Percentiles rank a stretch among this genome's conserved stretches.
Evolutionary conservation across 192 early-diverging fungal species (phyloP).

Genomic region (Linnemannia exigua): DNA sequence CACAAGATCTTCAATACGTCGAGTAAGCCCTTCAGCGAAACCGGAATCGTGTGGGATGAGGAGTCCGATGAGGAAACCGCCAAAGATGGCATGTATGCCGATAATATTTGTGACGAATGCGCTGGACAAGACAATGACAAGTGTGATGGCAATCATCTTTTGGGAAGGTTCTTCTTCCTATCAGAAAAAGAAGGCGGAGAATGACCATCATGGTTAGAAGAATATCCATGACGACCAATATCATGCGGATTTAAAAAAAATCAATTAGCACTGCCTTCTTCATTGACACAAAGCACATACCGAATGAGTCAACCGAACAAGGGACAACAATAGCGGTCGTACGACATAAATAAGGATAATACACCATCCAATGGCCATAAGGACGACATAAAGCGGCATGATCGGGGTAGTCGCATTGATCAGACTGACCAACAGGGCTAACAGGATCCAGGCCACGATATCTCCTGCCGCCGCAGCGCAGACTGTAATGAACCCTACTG

Average conservation of each 20-base stretch:
- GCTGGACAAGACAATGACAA: slow-evolving; percentile 77
- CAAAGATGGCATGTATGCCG: slow-evolving; percentile 94
- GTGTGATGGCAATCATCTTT: slow-evolving; percentile 74
- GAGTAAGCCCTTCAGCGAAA: slow-evolving; percentile 85
- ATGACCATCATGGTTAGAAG: not conserved
- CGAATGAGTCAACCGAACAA: slow-evolving; percentile 54
- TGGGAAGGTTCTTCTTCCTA: slow-evolving; percentile 69
- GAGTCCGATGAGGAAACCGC: slow-evolving; percentile 87
- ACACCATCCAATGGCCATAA: slow-evolving; percentile 74
- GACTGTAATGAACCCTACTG: slow-evolving; percentile 85
- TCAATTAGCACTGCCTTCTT: not conserved
- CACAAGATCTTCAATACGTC: slow-evolving; percentile 92
- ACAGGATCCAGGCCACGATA: slow-evolving; percentile 56
- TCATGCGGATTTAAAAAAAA: too few species aligned
- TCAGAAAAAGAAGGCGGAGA: not conserved
- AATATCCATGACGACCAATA: too few species aligned
- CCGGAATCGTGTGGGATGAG: slow-evolving; percentile 89
- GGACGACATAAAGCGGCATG: slow-evolving; percentile 87
- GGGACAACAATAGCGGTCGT: slow-evolving; percentile 69
- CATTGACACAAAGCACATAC: too few species aligned
- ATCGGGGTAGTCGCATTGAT: slow-evolving; percentile 79
- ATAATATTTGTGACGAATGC: slow-evolving; percentile 86
- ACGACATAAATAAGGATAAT: slow-evolving; percentile 77
- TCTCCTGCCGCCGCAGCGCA: slow-evolving; percentile 69
- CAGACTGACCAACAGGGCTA: slow-evolving; percentile 85